Base-by-base conservation (phyloP, 306 rosid genomes). In the Cercis canadensis region DNA sequence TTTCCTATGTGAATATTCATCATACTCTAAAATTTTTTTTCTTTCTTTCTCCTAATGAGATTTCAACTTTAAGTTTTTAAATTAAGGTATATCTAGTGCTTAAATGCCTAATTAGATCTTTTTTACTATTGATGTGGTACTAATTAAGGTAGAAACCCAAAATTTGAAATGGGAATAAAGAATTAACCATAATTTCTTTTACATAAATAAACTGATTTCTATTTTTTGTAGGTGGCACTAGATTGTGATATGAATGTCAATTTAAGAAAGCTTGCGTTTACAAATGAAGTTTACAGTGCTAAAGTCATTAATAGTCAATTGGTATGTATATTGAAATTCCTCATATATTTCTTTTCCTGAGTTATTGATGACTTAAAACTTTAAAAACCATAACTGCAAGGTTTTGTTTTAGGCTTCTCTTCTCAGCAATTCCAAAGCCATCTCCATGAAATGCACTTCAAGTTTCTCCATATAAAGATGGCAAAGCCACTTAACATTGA, bases 231-330 rank as follows among this genome's bases (percentile, higher is more conserved):
- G 90, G 74, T 83, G 74, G 79, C 74, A 17, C n/a, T 83, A 65
- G 86, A 80, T 34, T 86, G 90, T 60, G 66, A 73, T 47, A 75
- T 80, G 68, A 64, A 52, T 24, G n/a, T 86, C 41, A 82, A 75
- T 55, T 59, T 68, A 47, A 57, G 54, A 60, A 79, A 72, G 43
- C 53, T 75, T 43, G 5, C 72, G 3, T 63, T 67, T 17, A 55
- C 49, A 61, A 72, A 43, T 32, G 82, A 74, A 62, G 65, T 69
- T 54, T 56, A 64, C 65, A 65, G 33, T n/a, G 52, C 14, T 33
- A 62, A 59, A 56, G 29, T 61, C 40, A 66, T 58, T n/a, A n/a
- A n/a, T n/a, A n/a, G n/a, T 61, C 64, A 75, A 63, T 59, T 74
- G 67, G 88, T 77, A 74, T 18, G 76, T 21, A 14, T 21, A 14